Conservation (phyloP, 2,329 filamentous ascomycete genomes). For the Phialocephala subalpina region DNA sequence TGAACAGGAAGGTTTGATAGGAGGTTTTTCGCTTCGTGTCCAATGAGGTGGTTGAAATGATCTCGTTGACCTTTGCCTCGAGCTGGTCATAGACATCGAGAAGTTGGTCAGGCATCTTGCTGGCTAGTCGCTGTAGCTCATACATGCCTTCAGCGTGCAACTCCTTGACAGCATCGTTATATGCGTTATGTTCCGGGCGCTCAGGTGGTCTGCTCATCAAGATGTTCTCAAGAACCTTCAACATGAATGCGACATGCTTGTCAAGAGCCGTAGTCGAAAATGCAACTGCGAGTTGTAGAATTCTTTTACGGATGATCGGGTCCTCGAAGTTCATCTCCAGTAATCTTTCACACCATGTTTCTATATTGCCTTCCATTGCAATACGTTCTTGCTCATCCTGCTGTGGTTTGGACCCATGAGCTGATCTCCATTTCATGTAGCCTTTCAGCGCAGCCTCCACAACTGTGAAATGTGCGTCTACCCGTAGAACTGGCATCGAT, state of each 20-base stretch:
- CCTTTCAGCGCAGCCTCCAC: constrained; percentile 90
- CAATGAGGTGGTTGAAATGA: constrained; percentile 74
- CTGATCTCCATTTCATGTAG: constrained; percentile 78
- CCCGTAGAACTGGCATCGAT: constrained; percentile 75
- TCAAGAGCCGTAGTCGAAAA: constrained; percentile 84
- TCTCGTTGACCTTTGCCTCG: constrained; percentile 81
- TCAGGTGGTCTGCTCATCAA: constrained; percentile 82
- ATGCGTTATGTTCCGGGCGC: constrained; percentile 73
- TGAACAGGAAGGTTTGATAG: constrained; percentile 90
- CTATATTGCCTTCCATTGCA: constrained; percentile 68
- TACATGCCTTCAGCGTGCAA: constrained; percentile 85
- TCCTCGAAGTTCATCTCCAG: constrained; percentile 79
- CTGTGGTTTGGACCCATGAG: constrained; percentile 58
- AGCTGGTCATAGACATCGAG: constrained; percentile 85
- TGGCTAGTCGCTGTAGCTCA: constrained; percentile 87
- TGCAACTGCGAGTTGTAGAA: constrained; percentile 83
- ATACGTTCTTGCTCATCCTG: constrained; percentile 59
- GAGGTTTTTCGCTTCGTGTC: constrained; percentile 88
- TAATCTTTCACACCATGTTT: constrained; percentile 77
- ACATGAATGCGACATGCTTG: constrained; percentile 80
- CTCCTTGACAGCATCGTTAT: constrained; percentile 89
- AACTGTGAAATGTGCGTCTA: constrained; percentile 90
- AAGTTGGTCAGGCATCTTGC: constrained; percentile 91
- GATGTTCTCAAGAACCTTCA: constrained; percentile 91
- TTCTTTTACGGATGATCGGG: constrained; percentile 81